Evolutionary conservation across 495 filamentous ascomycete genomes (phyloP), one percentile per base, ranked within the genome.

Genomic region (Aspergillus nidulans): DNA sequence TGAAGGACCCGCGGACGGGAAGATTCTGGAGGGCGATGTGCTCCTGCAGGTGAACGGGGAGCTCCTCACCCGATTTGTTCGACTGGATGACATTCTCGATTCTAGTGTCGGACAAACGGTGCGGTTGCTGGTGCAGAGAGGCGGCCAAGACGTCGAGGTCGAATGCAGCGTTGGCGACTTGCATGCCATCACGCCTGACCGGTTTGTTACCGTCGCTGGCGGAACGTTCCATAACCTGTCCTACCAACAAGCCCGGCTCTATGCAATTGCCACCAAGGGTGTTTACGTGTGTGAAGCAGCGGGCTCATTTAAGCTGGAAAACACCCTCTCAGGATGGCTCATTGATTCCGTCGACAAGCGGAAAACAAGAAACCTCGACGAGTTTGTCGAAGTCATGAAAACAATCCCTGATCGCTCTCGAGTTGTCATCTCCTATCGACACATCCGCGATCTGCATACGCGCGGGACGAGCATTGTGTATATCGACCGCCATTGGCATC

Each of bases 271-370:
- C 4, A 86, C 87, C 55, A 88, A 90, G 62, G 90, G 94, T 30
- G 94, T 99, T 16, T 99, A 88, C 67, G 87, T 96, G 42, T 97
- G 91, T 64, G 94, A 99, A 68, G 89, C 95, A 2, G 88, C 91
- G 8, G 95, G 94, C 9, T 95, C 92, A 5, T 99, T 97, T 76
- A 85, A 90, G 46, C 89, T 97, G 48, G 94, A 99, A 60, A 89
- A 85, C 61, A 86, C 88, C 15, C 83, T 95, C 52, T 89, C 87
- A 30, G 95, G 94, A 6, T 97, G 92, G 91, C 80, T 99, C 47
- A 86, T 99, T 42, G 88, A 96, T 67, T 80, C 85, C n/a, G 80
- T 99, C 15, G 91, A 97, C 67, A 87, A 96, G 67, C 88, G 89
- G 67, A 87, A 88, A 53, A 92, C 90, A 6, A 88, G 90, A 13